phyloP scores from a whole-genome alignment of 305 asterid genomes.

The Solanum hybrid region DNA sequence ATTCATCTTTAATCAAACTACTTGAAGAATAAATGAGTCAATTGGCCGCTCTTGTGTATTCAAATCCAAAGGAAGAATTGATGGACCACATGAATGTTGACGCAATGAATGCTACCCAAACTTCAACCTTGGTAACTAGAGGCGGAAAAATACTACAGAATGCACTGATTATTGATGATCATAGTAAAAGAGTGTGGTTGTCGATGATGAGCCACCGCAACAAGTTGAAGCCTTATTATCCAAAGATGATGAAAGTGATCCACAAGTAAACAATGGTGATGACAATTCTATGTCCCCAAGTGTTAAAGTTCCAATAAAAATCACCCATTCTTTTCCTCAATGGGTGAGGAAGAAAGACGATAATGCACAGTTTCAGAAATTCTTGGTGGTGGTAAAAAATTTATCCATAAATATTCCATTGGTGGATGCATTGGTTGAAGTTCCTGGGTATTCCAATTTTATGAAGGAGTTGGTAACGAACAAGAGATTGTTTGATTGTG shows the following conservation, averaged over 20 bases:
- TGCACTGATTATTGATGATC: not conserved
- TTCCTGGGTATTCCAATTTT: not conserved
- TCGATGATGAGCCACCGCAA: too few species aligned
- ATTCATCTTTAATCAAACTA: not conserved
- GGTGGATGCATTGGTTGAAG: not conserved
- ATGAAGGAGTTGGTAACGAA: not conserved
- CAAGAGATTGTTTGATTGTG: not conserved
- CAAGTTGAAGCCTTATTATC: too few species aligned
- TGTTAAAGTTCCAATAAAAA: not conserved
- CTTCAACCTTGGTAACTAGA: not conserved
- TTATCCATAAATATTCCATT: not conserved
- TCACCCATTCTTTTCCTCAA: not conserved
- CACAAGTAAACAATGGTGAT: not conserved
- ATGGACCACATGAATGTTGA: not conserved
- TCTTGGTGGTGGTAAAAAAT: not conserved
- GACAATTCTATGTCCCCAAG: not conserved
- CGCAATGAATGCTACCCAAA: not conserved
- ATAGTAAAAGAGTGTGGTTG: not conserved
- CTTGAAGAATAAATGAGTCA: not conserved
- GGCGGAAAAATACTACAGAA: not conserved
- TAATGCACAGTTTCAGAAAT: not conserved
- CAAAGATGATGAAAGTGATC: not conserved
- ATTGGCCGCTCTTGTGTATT: not conserved
- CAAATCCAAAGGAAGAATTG: not conserved
- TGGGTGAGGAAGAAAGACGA: not conserved